Evolutionary conservation across 1,284 basidiomycete species (phyloP).

Genomic region (Clitocybe nebularis): DNA sequence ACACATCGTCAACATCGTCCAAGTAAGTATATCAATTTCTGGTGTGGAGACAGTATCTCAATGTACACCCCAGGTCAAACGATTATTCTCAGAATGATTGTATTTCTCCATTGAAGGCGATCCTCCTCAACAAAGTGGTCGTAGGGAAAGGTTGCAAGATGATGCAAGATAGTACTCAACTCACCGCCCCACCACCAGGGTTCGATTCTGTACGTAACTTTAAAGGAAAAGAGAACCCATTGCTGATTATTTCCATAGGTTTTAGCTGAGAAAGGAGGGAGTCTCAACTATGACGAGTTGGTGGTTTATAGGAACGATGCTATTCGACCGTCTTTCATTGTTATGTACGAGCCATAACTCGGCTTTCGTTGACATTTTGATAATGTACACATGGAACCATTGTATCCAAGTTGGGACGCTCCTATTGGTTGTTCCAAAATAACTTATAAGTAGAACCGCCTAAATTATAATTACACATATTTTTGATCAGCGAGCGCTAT

Average conservation of each 20-base stretch:
- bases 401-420: not conserved
- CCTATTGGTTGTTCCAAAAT: not conserved
- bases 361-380: slow-evolving; percentile 3
- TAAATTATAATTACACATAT: slow-evolving; percentile 3
- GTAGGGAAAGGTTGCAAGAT: slow-evolving; percentile 62
- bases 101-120: slow-evolving; percentile 50
- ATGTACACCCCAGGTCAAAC: slow-evolving; percentile 49
- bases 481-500: not conserved
- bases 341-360: slow-evolving; percentile 44
- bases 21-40: slow-evolving; percentile 40
- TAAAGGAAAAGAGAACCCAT: too few species aligned
- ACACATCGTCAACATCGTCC: slow-evolving; percentile 57
- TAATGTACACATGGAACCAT: slow-evolving; percentile 5
- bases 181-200: slow-evolving; percentile 52
- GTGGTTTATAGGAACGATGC: slow-evolving; percentile 65
- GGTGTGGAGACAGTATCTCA: too few species aligned
- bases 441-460: slow-evolving; percentile 7
- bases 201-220: slow-evolving; percentile 50
- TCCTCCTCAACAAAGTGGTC: slow-evolving; percentile 62
- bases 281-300: slow-evolving; percentile 60
- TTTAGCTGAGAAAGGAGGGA: slow-evolving; percentile 55
- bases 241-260: slow-evolving; percentile 43
- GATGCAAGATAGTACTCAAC: slow-evolving; percentile 43
- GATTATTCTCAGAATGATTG: slow-evolving; percentile 56
- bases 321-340: slow-evolving; percentile 59